phyloP scores from a whole-genome alignment of 2,329 filamentous ascomycete genomes.

The Gnomoniopsis sp. region DNA sequence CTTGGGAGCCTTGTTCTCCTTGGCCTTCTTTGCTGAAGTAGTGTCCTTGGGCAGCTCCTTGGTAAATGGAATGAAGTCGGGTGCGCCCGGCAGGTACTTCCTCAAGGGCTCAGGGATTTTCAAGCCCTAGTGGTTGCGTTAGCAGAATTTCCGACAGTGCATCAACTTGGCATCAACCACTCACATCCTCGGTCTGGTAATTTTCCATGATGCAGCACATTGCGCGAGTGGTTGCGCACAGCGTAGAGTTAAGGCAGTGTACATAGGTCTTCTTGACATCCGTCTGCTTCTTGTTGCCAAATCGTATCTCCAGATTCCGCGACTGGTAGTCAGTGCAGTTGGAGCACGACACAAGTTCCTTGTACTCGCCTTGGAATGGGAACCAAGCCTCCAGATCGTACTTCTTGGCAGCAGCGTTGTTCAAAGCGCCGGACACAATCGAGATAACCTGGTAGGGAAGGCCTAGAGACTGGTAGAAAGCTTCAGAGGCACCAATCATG shows the following conservation, averaged over 20 bases:
- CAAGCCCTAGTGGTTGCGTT: slow-evolving; percentile 54
- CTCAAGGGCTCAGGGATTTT: slow-evolving; percentile 77
- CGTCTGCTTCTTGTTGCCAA: slow-evolving; percentile 80
- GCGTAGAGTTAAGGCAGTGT: slow-evolving; percentile 72
- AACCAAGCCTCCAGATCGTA: slow-evolving; percentile 97
- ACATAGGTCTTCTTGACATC: slow-evolving; percentile 90
- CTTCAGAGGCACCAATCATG: slow-evolving; percentile 89
- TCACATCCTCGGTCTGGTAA: slow-evolving; percentile 83
- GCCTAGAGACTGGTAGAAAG: slow-evolving; percentile 88
- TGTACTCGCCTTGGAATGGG: slow-evolving; percentile 95
- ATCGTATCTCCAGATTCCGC: slow-evolving; percentile 87
- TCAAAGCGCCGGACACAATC: slow-evolving; percentile 94
- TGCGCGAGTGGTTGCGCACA: slow-evolving; percentile 76
- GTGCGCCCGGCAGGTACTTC: slow-evolving; percentile 86
- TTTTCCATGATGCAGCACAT: slow-evolving; percentile 96
- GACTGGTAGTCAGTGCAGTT: slow-evolving; percentile 99
- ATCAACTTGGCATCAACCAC: slow-evolving; percentile 26
- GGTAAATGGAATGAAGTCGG: slow-evolving; percentile 83
- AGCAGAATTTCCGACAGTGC: background rate
- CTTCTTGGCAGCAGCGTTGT: slow-evolving; percentile 84
- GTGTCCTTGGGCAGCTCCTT: slow-evolving; percentile 78
- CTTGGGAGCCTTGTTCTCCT: slow-evolving; percentile 23
- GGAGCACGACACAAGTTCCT: slow-evolving; percentile 94
- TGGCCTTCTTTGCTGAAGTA: slow-evolving; percentile 23
- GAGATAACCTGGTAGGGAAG: slow-evolving; percentile 89